A percentile compares a stretch with the other conserved stretches of the same genome.
Evolutionary conservation across 352 stramenopile species (phyloP).

Genomic region (Phytopythium cucurbitacearum): DNA sequence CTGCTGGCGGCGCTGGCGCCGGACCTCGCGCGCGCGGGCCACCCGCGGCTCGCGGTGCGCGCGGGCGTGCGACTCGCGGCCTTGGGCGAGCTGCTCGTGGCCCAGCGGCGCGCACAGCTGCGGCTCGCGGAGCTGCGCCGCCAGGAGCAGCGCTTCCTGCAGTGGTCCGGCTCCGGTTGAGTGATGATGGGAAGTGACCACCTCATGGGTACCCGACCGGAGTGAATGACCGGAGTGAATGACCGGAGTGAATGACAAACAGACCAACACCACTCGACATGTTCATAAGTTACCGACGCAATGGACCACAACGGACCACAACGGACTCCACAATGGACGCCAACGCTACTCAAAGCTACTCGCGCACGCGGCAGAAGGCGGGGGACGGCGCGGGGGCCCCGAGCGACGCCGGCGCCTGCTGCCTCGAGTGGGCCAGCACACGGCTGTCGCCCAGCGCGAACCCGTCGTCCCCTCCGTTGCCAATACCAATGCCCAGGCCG

Average conservation of each 20-base stretch:
- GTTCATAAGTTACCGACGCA: too few relatives aligned
- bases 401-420: conserved; percentile 18
- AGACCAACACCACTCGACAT: background rate
- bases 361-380: conserved; percentile 27
- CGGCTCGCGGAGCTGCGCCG: conserved; percentile 35
- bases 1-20: conserved; percentile 33
- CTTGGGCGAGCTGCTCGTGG: conserved; percentile 36
- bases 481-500: too few relatives aligned
- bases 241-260: too few relatives aligned
- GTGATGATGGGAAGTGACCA: background rate
- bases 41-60: conserved; percentile 48
- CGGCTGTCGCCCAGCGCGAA: conserved; percentile 13
- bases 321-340: too few relatives aligned
- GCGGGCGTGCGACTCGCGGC: conserved; percentile 44
- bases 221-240: too few relatives aligned
- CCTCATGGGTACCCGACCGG: too few relatives aligned
- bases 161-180: conserved; percentile 19
- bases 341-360: conserved; percentile 6
- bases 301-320: too few relatives aligned
- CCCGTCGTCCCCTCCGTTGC: conserved; percentile 10
- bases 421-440: conserved; percentile 2
- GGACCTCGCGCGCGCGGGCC: conserved; percentile 40
- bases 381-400: conserved; percentile 9
- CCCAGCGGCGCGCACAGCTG: conserved; percentile 29
- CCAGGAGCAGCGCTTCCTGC: conserved; percentile 43